Base-by-base conservation (phyloP, 2,329 filamentous ascomycete genomes). In the Penicillium sclerotigenum region DNA sequence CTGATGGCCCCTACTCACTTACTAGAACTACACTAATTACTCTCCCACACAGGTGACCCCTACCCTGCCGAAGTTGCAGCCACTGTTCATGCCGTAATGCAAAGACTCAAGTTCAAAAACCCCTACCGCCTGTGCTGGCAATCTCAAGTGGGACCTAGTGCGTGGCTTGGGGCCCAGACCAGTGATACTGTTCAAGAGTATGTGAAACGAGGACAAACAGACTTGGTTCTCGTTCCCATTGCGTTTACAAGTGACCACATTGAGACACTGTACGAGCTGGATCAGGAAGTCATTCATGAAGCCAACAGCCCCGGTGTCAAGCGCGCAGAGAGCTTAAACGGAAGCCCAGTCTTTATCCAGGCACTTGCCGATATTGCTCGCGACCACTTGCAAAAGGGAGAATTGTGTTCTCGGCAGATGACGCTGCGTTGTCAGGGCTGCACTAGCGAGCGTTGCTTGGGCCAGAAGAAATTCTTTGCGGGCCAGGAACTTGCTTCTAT, bases 211-310 rank as follows among this genome's bases (percentile, higher is more conserved):
- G 94, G 93, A 0, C 90, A 97, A 69, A 96, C 87, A 53, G 91
- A 99, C 70, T 81, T 99, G 52, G 81, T 97, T 1, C 81, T 99
- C 7, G 91, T 99, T 54, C 94, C 94, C 0, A 95, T 99, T 62
- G 94, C 94, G 6, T 99, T 99, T 72, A 99, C 94, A 0, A 96
- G 90, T n/a, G 94, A 99, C 68, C 94, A 99, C 71, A 99, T 99
- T 64, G 94, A 99, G 77, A 99, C 94, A 0, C 80, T 99, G 0
- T 97, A 88, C 72, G 94, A 99, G 74, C 79, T 99, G 50, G 94
- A 99, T 72, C 82, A 90, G 66, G 94, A 99, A 75, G 91, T 99
- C 37, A 97, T 99, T 68, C 89, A 90, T 56, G 92, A 96, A 61
- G 76, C 76, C 36, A 74, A 90, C 84, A 84, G 89, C 67, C 77